phyloP scores from a whole-genome alignment of 805 yeast species.

The Ogataea wickerhamii region DNA sequence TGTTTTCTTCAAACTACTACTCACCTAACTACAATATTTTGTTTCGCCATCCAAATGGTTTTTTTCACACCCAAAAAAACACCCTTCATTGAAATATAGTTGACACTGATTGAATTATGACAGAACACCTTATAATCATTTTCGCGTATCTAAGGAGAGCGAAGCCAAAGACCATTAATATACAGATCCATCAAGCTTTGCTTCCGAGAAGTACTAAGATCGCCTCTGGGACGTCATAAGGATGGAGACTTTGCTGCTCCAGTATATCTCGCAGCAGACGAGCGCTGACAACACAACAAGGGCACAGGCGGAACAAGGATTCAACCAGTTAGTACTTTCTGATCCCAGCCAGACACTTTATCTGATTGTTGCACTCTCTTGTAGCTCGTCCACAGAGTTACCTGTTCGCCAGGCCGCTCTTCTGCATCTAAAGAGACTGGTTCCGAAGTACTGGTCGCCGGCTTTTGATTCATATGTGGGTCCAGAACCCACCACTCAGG shows the following conservation, averaged over 20 bases:
- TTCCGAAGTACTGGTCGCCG: constrained; percentile 77
- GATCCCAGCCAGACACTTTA: constrained; percentile 49
- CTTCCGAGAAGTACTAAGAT: too few species aligned
- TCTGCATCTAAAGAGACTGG: constrained; percentile 61
- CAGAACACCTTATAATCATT: too few species aligned
- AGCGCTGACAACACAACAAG: constrained; percentile 50
- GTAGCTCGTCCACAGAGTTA: constrained; percentile 26
- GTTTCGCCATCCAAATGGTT: too few species aligned
- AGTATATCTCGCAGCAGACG: constrained; percentile 17
- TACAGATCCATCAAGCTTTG: too few species aligned
- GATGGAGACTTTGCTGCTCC: constrained; percentile 18
- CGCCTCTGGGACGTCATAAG: too few species aligned
- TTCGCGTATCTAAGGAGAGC: too few species aligned
- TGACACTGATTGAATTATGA: too few species aligned
- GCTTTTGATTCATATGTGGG: constrained; percentile 76
- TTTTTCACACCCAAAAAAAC: too few species aligned
- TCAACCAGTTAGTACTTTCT: constrained; percentile 38
- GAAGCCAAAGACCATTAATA: too few species aligned
- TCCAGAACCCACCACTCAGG: constrained; percentile 44
- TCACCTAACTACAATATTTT: too few species aligned
- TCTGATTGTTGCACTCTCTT: constrained; percentile 42
- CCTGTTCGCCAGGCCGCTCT: constrained; percentile 59
- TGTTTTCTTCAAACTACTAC: too few species aligned
- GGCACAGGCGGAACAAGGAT: constrained; percentile 47
- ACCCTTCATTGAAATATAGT: too few species aligned